Percentiles rank a stretch among this genome's conserved stretches.
These are phyloP conservation scores for Lactarius quietus DNA, from an alignment of 768 basidiomycete genomes.

Conservation along the genomic window DNA sequence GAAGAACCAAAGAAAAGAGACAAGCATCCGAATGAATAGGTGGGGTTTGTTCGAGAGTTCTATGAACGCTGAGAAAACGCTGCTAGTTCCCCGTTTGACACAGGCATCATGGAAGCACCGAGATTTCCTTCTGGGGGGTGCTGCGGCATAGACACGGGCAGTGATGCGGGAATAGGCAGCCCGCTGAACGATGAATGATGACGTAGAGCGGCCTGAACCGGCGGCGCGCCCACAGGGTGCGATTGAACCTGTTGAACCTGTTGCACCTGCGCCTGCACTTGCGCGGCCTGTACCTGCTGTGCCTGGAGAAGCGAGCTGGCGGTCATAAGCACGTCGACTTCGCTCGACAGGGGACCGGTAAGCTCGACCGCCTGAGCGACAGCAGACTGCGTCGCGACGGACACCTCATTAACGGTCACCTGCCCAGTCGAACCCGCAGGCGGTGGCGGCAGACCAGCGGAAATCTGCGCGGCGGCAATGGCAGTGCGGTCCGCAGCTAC, in stretches of 20 bases:
- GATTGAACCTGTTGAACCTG: conserved; percentile 15
- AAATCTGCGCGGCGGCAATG: conserved; percentile 40
- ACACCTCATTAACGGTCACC: conserved; percentile 55
- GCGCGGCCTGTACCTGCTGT: conserved; percentile 36
- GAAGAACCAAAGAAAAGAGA: conserved; percentile 8
- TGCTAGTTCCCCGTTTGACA: conserved; percentile 16
- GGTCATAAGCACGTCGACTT: conserved; percentile 77
- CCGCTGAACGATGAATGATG: conserved; percentile 35
- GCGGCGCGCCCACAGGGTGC: conserved; percentile 22
- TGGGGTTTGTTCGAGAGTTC: conserved; percentile 12
- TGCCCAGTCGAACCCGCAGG: conserved; percentile 34
- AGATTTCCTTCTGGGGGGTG: conserved; percentile 22
- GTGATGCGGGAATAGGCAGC: conserved; percentile 10
- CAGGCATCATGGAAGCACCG: not conserved
- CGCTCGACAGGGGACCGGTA: conserved; percentile 66
- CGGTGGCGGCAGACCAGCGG: conserved; percentile 38
- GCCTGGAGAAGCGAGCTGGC: conserved; percentile 53
- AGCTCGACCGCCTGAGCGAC: conserved; percentile 81
- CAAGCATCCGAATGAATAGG: conserved; percentile 4
- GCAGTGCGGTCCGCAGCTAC: conserved; percentile 50
- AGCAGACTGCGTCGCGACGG: conserved; percentile 65
- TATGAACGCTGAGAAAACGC: conserved; percentile 24
- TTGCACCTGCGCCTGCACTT: conserved; percentile 30
- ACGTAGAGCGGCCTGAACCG: conserved; percentile 33
- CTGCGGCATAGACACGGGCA: conserved; percentile 3